Base-by-base conservation (phyloP, 1,284 basidiomycete genomes). In the Pascua guehoae region DNA sequence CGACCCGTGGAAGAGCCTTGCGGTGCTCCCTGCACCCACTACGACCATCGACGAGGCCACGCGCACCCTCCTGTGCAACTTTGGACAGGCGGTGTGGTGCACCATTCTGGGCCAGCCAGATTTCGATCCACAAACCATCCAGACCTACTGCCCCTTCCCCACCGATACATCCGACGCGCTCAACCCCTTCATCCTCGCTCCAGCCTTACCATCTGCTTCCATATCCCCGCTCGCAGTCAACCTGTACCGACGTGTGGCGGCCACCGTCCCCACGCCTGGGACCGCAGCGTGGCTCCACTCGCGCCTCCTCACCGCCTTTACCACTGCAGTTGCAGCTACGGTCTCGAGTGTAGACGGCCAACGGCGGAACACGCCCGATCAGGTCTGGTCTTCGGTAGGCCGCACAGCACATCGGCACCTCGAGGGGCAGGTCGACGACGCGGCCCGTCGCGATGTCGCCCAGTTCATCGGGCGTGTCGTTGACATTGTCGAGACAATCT, bases 51-150 rank as follows among this genome's bases (percentile, higher is more conserved):
- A 56, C 17, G 65, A 65, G 8, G 42, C 32, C 0, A 42, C 63
- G 2, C 61, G 53, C 17, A 15, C 16, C 2, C 37, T 68, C 2
- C 9, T 67, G 7, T 67, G 63, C 38, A 54, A 48, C 15, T 57
- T 62, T 4, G 49, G 60, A n/a, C 52, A 69, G 41, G 55, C 57
- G 3, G 49, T 61, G 10, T 72, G 70, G 70, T 60, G 62, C 38
- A 41, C n/a, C 40, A 41, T 41, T 41, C 40, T 41, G 4, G n/a
- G 12, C 4, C 40, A 41, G 40, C 12, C 40, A 12, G 12, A 41
- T 41, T n/a, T 41, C 12, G 40, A 41, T 41, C 40, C 40, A 12
- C 40, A 41, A 18, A 41, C 18, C 10, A 16, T 53, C 14, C 17
- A 46, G 40, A 9, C 40, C 2, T 45, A 14, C 47, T 18, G 39